phyloP scores from a whole-genome alignment of 2,329 filamentous ascomycete species.

The Aspergillus unguis region DNA sequence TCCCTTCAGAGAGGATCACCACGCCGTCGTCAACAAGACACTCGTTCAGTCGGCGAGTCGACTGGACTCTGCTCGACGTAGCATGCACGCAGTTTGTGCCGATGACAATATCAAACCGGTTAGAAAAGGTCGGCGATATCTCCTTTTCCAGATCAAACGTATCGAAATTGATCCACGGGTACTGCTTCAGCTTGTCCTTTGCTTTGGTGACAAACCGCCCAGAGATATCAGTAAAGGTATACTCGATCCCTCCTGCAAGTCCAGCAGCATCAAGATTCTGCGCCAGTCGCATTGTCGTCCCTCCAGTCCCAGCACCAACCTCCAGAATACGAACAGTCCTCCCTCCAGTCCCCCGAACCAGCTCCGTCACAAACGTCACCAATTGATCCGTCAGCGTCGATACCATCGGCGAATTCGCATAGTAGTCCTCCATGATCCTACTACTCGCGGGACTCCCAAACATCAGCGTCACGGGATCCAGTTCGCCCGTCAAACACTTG shows the following conservation, averaged over 20 bases:
- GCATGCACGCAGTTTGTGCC: constrained; percentile 35
- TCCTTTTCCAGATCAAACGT: constrained; percentile 33
- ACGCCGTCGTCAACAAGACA: constrained; percentile 29
- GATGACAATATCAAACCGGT: constrained; percentile 26
- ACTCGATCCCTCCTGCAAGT: constrained; percentile 23
- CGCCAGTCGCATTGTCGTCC: constrained; percentile 28
- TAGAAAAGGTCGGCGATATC: constrained; percentile 16
- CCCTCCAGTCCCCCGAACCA: neutral
- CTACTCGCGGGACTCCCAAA: constrained; percentile 33
- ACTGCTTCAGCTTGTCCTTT: constrained; percentile 25
- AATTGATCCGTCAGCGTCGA: constrained; percentile 5
- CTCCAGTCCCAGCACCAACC: constrained; percentile 38
- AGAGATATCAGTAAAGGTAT: constrained; percentile 39
- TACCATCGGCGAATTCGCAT: constrained; percentile 30
- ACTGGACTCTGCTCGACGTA: constrained; percentile 20
- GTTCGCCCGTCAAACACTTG: constrained; percentile 36
- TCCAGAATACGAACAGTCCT: constrained; percentile 29
- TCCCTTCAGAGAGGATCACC: constrained; percentile 32
- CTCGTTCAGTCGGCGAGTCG: constrained; percentile 19
- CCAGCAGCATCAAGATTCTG: constrained; percentile 9
- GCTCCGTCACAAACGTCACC: neutral
- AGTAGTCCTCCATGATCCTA: constrained; percentile 36
- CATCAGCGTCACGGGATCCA: constrained; percentile 39
- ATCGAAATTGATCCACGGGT: constrained; percentile 31
- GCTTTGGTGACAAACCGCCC: constrained; percentile 32